Base-by-base conservation (phyloP, 352 stramenopile species). In the Phytophthora pluvialis region DNA sequence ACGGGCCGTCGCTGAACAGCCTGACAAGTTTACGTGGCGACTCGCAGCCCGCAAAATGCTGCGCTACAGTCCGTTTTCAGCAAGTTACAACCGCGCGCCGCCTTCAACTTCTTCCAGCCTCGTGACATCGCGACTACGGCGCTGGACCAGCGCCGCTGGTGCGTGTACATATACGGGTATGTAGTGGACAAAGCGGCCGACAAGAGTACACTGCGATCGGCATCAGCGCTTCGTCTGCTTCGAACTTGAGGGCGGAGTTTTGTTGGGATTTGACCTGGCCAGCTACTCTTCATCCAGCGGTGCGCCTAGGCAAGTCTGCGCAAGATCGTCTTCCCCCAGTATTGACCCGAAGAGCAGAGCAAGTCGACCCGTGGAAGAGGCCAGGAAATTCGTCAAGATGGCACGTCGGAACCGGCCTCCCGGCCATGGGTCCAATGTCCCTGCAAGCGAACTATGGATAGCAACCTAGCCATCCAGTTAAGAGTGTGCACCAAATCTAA, bases 21-120 rank as follows among this genome's bases (percentile, higher is more conserved):
- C 21, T 21, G 46, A 12, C 18, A 44, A 8, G 18, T 60, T 64
- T 43, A 39, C 45, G 42, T 67, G 43, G 64, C 43, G 32, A 51
- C 46, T 60, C 33, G 43, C 21, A 16, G 44, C 13, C 60, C 51
- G 60, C 48, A 33, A 60, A 51, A 44, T 26, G 42, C 12, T 54
- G 21, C 21, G 59, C 4, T 35, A 32, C 36, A 52, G 50, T 38
- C 18, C 61, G 44, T 69, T 69, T 57, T 29, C 28, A 8, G 39
- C 29, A 60, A 13, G 38, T 43, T 40, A 63, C 62, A 56, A 67
- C 50, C n/a, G 32, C 40, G 47, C 57, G 21, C 36, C 25, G 28
- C 28, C 38, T 67, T 63, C 49, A 70, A 59, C 31, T 60, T 49
- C n/a, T 40, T 48, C 38, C 36, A 49, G 26, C 42, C 67, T 63